These are phyloP conservation scores for Sporothrix brunneoviolacea DNA, from an alignment of 2,329 filamentous ascomycete genomes.

Conservation along the genomic window DNA sequence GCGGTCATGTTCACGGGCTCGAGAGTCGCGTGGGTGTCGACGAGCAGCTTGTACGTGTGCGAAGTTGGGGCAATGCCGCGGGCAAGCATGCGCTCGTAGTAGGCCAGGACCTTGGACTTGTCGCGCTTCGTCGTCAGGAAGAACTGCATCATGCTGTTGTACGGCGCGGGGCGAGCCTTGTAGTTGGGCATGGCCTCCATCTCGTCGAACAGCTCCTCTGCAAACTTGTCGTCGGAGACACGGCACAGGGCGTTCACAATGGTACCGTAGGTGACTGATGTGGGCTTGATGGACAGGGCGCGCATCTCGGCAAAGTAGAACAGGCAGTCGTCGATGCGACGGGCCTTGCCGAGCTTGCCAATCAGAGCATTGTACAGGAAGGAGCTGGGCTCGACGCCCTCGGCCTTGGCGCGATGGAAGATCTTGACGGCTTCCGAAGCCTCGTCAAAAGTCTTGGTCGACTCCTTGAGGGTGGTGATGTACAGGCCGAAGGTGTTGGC, in stretches of 20 bases:
- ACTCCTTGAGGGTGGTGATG: conserved; percentile 98
- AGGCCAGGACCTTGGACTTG: conserved; percentile 84
- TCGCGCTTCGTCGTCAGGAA: conserved; percentile 97
- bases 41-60: conserved; percentile 95
- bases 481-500: conserved; percentile 98
- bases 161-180: conserved; percentile 92
- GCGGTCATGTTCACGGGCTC: conserved; percentile 85
- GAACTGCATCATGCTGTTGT: conserved; percentile 99
- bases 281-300: conserved; percentile 82
- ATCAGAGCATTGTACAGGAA: conserved; percentile 98
- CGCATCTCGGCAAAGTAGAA: conserved; percentile 99
- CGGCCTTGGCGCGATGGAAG: conserved; percentile 86
- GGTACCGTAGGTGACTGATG: conserved; percentile 95
- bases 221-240: conserved; percentile 95
- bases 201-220: conserved; percentile 95
- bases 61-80: conserved; percentile 84
- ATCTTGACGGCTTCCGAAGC: conserved; percentile 95
- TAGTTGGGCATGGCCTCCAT: conserved; percentile 99
- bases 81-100: conserved; percentile 89
- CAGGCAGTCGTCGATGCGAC: conserved; percentile 94
- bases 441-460: conserved; percentile 95
- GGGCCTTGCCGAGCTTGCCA: conserved; percentile 94
- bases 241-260: conserved; percentile 97
- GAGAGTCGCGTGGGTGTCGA: conserved; percentile 90
- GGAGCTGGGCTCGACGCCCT: conserved; percentile 91